Evolutionary conservation across 768 basidiomycete species (phyloP).

Genomic region (Mycena rebaudengoi): DNA sequence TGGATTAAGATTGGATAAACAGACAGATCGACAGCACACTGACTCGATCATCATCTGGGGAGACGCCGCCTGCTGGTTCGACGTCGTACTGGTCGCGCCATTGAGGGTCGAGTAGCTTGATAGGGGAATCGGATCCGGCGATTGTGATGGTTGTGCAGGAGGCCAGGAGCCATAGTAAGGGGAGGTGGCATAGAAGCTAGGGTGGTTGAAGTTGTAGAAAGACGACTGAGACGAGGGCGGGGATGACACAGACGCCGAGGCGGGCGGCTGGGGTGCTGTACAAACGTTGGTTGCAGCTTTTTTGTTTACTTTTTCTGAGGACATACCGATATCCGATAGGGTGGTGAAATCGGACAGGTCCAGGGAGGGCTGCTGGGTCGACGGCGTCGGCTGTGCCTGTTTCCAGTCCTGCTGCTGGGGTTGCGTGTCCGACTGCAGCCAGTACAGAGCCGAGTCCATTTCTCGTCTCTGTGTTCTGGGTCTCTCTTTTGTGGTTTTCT

Average conservation of each 20-base stretch:
- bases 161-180: constrained; percentile 30
- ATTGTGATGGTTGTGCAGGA: constrained; percentile 32
- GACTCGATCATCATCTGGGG: constrained; percentile 76
- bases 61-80: constrained; percentile 30
- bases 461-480: constrained; percentile 25
- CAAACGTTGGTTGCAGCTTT: constrained; percentile 47
- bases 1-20: constrained; percentile 9
- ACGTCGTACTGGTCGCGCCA: constrained; percentile 35
- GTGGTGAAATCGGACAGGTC: constrained; percentile 54
- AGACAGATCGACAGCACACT: too few species aligned
- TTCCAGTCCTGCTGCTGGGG: constrained; percentile 43
- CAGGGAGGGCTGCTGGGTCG: constrained; percentile 36
- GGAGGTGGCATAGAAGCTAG: constrained; percentile 28
- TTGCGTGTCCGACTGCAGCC: constrained; percentile 49
- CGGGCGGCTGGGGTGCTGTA: constrained; percentile 75
- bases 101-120: constrained; percentile 27
- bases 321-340: constrained; percentile 53
- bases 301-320: constrained; percentile 5
- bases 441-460: constrained; percentile 57
- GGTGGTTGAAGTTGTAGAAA: constrained; percentile 55
- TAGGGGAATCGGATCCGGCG: constrained; percentile 28
- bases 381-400: constrained; percentile 20
- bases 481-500: constrained; percentile 39
- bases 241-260: constrained; percentile 37
- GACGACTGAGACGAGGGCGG: constrained; percentile 31